Evolutionary conservation across 148 eudicot species (phyloP).

Genomic region (Vaccinium myrtillus): DNA sequence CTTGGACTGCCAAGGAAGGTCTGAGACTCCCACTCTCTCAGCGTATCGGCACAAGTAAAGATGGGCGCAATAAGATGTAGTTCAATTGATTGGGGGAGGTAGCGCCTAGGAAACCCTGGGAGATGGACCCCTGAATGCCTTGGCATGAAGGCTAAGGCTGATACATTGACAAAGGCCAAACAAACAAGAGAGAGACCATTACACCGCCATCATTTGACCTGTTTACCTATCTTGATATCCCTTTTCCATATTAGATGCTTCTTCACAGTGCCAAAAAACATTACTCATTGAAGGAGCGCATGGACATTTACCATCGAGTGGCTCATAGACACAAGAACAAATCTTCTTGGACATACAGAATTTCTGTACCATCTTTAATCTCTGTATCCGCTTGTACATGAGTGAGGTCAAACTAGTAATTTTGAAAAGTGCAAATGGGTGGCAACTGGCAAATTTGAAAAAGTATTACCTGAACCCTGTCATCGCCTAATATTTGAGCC

Average conservation of each 20-base stretch:
- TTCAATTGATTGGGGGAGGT: neutral
- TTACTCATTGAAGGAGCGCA: neutral
- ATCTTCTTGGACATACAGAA: neutral
- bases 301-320: neutral
- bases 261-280: neutral
- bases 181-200: neutral
- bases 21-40: neutral
- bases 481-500: constrained; percentile 43
- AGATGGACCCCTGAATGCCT: neutral
- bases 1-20: neutral
- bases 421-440: neutral
- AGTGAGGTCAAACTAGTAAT: neutral
- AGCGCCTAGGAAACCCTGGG: neutral
- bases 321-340: neutral
- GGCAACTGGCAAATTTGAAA: constrained; percentile 1
- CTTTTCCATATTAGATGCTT: neutral
- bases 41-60: neutral
- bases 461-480: constrained; percentile 51
- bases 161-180: neutral
- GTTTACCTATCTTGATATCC: neutral
- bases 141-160: neutral
- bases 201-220: neutral
- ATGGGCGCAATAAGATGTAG: neutral
- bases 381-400: neutral
- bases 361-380: neutral